A percentile compares a stretch with the other conserved stretches of the same genome.
These are phyloP conservation scores for Calonectria montana DNA, from an alignment of 2,329 filamentous ascomycete genomes.

Conservation along the genomic window DNA sequence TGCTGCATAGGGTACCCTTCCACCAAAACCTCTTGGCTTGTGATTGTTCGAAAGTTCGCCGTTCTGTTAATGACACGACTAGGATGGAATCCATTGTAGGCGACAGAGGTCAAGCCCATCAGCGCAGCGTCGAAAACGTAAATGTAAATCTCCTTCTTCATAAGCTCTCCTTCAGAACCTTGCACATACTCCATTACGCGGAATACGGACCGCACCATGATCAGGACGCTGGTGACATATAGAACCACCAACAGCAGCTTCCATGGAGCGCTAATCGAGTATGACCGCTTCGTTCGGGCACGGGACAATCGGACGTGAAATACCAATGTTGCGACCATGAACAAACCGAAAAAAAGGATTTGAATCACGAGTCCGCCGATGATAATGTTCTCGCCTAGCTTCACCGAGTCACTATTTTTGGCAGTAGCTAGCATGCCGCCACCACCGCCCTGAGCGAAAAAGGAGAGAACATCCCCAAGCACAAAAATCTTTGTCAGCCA, in stretches of 20 bases:
- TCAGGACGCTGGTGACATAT: not conserved
- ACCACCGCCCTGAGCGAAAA: not conserved
- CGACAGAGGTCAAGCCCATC: not conserved
- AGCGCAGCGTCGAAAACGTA: not conserved
- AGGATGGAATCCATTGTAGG: not conserved
- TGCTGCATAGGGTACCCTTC: not conserved
- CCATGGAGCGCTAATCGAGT: not conserved
- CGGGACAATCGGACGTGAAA: not conserved
- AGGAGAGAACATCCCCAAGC: not conserved
- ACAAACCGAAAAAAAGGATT: not conserved
- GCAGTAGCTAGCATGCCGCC: not conserved
- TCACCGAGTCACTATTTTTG: not conserved
- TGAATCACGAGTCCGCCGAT: not conserved
- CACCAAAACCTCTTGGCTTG: not conserved
- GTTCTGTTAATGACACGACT: not conserved
- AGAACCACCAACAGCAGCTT: not conserved
- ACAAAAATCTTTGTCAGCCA: not conserved
- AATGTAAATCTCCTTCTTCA: conserved; percentile 6
- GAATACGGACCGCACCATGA: not conserved
- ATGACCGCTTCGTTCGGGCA: not conserved
- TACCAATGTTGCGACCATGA: not conserved
- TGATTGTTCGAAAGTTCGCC: not conserved
- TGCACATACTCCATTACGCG: not conserved
- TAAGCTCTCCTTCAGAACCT: not conserved
- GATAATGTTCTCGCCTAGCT: not conserved